phyloP scores from a whole-genome alignment of 345 rosid species.

The Heritiera fomes region DNA sequence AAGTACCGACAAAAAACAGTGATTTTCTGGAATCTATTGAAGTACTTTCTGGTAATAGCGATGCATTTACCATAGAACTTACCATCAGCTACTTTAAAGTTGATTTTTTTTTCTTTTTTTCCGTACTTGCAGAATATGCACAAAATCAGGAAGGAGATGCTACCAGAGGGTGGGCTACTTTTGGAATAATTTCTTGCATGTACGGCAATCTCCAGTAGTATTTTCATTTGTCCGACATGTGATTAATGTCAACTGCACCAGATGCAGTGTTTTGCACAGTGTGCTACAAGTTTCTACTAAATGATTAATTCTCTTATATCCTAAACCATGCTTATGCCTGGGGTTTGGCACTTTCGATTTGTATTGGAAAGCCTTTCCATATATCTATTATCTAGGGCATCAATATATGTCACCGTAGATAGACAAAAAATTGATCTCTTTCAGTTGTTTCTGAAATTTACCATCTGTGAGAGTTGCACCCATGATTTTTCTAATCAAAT shows the following conservation, averaged over 20 bases:
- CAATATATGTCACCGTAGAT: neutral
- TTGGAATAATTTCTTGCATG: conserved; percentile 91
- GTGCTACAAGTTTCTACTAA: neutral
- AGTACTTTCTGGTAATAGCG: neutral
- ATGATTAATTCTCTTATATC: conserved; percentile 1
- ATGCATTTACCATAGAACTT: neutral
- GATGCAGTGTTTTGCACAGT: conserved; percentile 1
- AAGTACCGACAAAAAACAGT: neutral
- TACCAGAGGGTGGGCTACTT: conserved; percentile 84
- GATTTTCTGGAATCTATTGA: neutral
- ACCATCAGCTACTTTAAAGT: neutral
- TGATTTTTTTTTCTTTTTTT: neutral
- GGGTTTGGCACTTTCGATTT: neutral
- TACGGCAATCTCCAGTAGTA: conserved; percentile 34
- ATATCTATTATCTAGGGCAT: neutral
- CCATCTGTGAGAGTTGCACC: neutral
- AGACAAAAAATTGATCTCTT: neutral
- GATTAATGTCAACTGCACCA: neutral
- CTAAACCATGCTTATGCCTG: neutral
- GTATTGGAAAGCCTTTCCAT: neutral
- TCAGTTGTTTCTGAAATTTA: neutral
- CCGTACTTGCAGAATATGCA: conserved; percentile 52
- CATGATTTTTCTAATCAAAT: conserved; percentile 11
- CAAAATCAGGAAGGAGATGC: conserved; percentile 61
- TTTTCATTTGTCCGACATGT: neutral